These are phyloP conservation scores for Sugiyamaella paludigena DNA, from an alignment of 1,139 yeast genomes.

Conservation along the genomic window DNA sequence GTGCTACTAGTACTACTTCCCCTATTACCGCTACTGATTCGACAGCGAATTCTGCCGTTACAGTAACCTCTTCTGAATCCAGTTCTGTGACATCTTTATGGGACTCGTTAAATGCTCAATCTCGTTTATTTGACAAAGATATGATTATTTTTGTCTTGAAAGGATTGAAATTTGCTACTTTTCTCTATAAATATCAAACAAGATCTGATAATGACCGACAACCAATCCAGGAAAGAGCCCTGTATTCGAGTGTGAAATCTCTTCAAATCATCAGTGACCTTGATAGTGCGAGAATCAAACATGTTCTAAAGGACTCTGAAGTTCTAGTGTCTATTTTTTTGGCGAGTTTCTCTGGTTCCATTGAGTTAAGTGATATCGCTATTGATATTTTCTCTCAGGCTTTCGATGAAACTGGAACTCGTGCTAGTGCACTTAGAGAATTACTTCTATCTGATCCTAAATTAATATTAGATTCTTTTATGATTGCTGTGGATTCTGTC, in stretches of 20 bases:
- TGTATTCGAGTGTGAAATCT: not conserved
- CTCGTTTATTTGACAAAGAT: slow-evolving; percentile 2
- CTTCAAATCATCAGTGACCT: slow-evolving; percentile 15
- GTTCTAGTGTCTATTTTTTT: slow-evolving; percentile 12
- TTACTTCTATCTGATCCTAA: slow-evolving; percentile 47
- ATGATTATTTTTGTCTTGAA: not conserved
- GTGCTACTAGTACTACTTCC: not conserved
- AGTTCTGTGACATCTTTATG: not conserved
- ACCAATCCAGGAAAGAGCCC: not conserved
- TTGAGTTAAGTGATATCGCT: slow-evolving; percentile 43
- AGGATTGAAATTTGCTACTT: slow-evolving; percentile 5
- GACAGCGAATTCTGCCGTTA: too few relatives aligned
- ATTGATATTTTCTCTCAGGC: slow-evolving; percentile 72
- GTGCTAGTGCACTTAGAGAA: slow-evolving; percentile 66
- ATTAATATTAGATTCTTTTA: slow-evolving; percentile 49
- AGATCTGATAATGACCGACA: not conserved
- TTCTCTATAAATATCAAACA: slow-evolving; percentile 1
- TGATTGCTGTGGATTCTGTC: slow-evolving; percentile 47
- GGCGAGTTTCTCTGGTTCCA: slow-evolving; percentile 15
- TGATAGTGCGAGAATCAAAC: slow-evolving; percentile 1
- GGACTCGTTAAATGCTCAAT: slow-evolving; percentile 1
- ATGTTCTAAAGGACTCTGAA: slow-evolving; percentile 4
- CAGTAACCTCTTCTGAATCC: too few relatives aligned
- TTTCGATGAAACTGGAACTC: slow-evolving; percentile 65
- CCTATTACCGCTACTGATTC: not conserved